Evolutionary conservation across 2,329 filamentous ascomycete species (phyloP).

Genomic region (Dactylella cylindrospora): DNA sequence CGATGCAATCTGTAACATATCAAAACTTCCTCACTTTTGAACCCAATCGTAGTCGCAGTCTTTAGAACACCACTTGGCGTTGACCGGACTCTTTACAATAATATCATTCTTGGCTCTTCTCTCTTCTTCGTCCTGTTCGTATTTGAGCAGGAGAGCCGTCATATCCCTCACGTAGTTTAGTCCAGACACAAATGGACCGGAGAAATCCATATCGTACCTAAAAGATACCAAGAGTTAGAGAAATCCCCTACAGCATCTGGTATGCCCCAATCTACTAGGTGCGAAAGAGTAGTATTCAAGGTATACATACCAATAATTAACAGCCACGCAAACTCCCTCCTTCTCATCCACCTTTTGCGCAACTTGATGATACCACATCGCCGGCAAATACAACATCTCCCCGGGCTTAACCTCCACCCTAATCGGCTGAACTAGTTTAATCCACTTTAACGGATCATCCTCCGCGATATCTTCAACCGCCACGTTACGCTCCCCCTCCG

Average conservation of each 20-base stretch:
- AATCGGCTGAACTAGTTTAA: slow-evolving; percentile 60
- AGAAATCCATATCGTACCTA: slow-evolving; percentile 80
- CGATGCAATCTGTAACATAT: background rate
- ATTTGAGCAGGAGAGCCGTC: background rate
- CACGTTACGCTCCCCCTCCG: slow-evolving; percentile 1
- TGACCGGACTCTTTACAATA: no score
- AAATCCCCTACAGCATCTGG: background rate
- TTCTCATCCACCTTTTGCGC: slow-evolving; percentile 64
- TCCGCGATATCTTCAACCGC: slow-evolving; percentile 50
- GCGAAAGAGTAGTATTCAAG: background rate
- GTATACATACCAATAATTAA: slow-evolving; percentile 72
- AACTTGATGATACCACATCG: slow-evolving; percentile 85
- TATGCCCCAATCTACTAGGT: background rate
- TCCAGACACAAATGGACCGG: slow-evolving; percentile 66
- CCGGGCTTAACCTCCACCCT: slow-evolving; percentile 69
- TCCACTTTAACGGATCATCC: slow-evolving; percentile 61
- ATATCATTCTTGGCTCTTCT: no score
- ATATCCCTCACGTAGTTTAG: slow-evolving; percentile 57
- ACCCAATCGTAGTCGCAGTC: slow-evolving; percentile 10
- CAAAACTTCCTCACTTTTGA: background rate
- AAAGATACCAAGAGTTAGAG: background rate
- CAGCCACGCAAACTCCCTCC: slow-evolving; percentile 73
- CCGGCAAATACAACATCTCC: slow-evolving; percentile 79
- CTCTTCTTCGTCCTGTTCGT: slow-evolving; percentile 4
- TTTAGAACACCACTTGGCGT: no score